Evolutionary conservation across 1,284 basidiomycete species (phyloP), one percentile per base, ranked within the genome.

Genomic region (Coniferiporia weirii): DNA sequence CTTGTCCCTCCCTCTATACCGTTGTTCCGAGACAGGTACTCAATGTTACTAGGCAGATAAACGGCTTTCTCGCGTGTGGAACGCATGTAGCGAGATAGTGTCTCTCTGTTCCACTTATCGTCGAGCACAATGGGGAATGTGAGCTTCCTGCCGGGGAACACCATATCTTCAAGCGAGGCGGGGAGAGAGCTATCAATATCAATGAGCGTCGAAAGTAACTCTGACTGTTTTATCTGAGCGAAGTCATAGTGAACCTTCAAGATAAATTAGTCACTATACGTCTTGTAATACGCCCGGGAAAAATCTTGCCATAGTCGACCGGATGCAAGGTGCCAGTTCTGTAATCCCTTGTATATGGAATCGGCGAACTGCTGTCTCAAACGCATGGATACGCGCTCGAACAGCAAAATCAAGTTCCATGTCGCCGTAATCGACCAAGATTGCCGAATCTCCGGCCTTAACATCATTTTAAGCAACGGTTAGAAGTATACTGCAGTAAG

Each of bases 41-140:
- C 79, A 46, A 85, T 70, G 64, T 89, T 89, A 67, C 81, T 83
- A 0, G 85, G 87, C 0, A 90, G 71, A 66, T 89, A 89, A 1
- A 81, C 81, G 0, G 87, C 85, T 54, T 78, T 79, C 54, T 78
- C 73, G 12, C 86, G 72, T 0, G 74, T 78, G 0, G 79, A 79
- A 3, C 70, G 71, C 78, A 82, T 82, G 67, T 87, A 88, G 54
- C 76, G 73, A 38, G 77, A 67, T 22, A 87, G 71, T 4, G 85
- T 83, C 9, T 81, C 80, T 12, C 72, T 72, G 54, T 72, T 79
- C 78, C 83, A 82, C 9, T 73, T 75, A 64, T 89, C 86, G 62
- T 87, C 81, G 3, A 87, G 76, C 0, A 79, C 81, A 27, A 87
- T 79, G 0, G 87, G 87, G 60, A 89, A 80, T 3, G 75, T 78